phyloP scores from a whole-genome alignment of 2,329 filamentous ascomycete species.

The Botrytis fragariae region DNA sequence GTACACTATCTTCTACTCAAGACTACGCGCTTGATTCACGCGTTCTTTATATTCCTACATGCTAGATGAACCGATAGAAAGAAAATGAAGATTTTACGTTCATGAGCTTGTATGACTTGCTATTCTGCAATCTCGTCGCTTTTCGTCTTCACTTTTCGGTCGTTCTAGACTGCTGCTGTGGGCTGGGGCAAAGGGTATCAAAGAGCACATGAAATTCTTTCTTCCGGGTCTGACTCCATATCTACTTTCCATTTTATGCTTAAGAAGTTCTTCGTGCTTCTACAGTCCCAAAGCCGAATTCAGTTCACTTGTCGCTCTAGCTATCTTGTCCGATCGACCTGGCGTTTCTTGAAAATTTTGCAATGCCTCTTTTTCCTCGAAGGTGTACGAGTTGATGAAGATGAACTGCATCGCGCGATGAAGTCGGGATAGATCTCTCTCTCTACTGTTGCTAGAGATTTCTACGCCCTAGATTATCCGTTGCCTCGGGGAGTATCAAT shows the following conservation, averaged over 20 bases:
- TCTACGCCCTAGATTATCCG: fast-evolving
- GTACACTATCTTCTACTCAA: neutral
- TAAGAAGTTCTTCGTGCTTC: neutral
- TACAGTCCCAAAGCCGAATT: neutral
- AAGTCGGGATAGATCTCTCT: neutral
- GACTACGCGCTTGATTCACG: neutral
- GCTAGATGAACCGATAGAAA: neutral
- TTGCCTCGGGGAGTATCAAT: neutral
- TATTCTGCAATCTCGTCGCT: too few species aligned
- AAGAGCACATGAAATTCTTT: neutral
- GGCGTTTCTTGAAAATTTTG: neutral
- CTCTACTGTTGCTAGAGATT: fast-evolving
- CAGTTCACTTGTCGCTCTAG: neutral
- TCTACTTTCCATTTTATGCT: too few species aligned
- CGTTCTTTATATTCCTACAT: fast-evolving
- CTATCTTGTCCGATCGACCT: neutral
- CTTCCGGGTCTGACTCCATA: neutral
- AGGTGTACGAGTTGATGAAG: neutral
- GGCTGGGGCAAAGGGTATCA: neutral
- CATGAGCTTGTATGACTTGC: neutral
- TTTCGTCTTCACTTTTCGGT: neutral
- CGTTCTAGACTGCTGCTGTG: neutral
- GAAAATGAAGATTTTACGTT: neutral
- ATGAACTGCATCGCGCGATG: neutral
- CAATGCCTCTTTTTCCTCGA: neutral